Percentiles rank a stretch among this genome's conserved stretches.
phyloP scores from a whole-genome alignment of 208 protist genomes.

The Trypanosoma grayi region DNA sequence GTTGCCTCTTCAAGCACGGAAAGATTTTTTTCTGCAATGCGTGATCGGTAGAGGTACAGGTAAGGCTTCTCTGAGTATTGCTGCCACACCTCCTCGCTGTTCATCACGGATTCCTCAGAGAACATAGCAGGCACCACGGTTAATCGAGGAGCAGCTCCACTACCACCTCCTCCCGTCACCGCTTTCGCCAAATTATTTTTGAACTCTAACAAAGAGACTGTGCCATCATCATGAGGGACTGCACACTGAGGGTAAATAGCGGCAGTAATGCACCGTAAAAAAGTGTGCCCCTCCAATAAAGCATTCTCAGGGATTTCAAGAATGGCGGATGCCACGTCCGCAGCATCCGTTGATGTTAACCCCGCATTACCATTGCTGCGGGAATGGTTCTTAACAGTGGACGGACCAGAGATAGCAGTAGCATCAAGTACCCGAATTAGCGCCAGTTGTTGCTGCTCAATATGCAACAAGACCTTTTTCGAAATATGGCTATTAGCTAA shows the following conservation, averaged over 20 bases:
- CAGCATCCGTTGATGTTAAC: not conserved
- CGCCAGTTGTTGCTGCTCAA: conserved; percentile 25
- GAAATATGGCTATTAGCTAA: conserved; percentile 56
- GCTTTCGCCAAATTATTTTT: conserved; percentile 9
- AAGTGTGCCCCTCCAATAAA: conserved; percentile 23
- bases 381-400: not conserved
- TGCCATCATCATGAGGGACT: conserved; percentile 36
- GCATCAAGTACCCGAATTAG: conserved; percentile 20
- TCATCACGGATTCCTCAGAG: conserved; percentile 25
- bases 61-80: conserved; percentile 28
- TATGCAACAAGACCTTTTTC: conserved; percentile 26
- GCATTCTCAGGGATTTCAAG: conserved; percentile 37
- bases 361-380: not conserved
- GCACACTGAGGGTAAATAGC: conserved; percentile 71
- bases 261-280: conserved; percentile 60
- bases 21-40: conserved; percentile 22
- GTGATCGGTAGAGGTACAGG: conserved; percentile 47
- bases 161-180: not conserved
- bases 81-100: conserved; percentile 11
- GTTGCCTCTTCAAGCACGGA: conserved; percentile 30
- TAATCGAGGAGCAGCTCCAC: not conserved
- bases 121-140: conserved; percentile 36
- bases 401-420: conserved; percentile 7
- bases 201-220: conserved; percentile 16
- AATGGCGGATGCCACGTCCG: conserved; percentile 21